Evolutionary conservation across 306 rosid genomes (phyloP).

Genomic region (Casuarina glauca): DNA sequence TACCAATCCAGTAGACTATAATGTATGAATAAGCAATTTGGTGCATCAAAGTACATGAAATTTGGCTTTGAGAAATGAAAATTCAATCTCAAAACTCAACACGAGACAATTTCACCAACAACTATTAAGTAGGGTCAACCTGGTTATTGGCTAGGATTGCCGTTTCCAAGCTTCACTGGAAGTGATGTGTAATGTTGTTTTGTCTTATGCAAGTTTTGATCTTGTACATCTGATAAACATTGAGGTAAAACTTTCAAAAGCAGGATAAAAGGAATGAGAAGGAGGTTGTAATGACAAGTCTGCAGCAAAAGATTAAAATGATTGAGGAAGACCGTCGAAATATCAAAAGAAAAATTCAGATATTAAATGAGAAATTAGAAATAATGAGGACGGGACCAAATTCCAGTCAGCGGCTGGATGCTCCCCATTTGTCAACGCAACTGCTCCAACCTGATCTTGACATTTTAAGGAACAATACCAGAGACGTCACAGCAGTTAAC

Average conservation of each 20-base stretch:
- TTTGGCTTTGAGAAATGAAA: background rate
- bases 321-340: slow-evolving; percentile 37
- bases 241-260: slow-evolving; percentile 1
- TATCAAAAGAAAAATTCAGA: slow-evolving; percentile 26
- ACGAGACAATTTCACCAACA: background rate
- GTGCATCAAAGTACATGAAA: slow-evolving; percentile 4
- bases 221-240: background rate
- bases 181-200: slow-evolving; percentile 8
- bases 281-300: slow-evolving; percentile 30
- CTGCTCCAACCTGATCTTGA: slow-evolving; percentile 14
- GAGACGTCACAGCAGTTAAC: slow-evolving; percentile 8
- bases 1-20: background rate
- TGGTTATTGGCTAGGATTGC: slow-evolving; percentile 9
- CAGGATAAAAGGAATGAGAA: slow-evolving; percentile 34
- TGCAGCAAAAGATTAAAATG: slow-evolving; percentile 30
- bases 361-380: slow-evolving; percentile 31
- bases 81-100: background rate
- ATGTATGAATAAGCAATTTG: background rate
- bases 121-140: slow-evolving; percentile 1
- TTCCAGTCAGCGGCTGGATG: slow-evolving; percentile 23
- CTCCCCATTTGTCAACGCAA: slow-evolving; percentile 6
- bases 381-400: slow-evolving; percentile 12
- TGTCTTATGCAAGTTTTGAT: background rate
- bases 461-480: slow-evolving; percentile 7
- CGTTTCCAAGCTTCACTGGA: slow-evolving; percentile 2